Percentiles rank a stretch among this genome's conserved stretches.
Conservation (phyloP, 371 early-diverging fungal genomes). For the Mortierella sp. region DNA sequence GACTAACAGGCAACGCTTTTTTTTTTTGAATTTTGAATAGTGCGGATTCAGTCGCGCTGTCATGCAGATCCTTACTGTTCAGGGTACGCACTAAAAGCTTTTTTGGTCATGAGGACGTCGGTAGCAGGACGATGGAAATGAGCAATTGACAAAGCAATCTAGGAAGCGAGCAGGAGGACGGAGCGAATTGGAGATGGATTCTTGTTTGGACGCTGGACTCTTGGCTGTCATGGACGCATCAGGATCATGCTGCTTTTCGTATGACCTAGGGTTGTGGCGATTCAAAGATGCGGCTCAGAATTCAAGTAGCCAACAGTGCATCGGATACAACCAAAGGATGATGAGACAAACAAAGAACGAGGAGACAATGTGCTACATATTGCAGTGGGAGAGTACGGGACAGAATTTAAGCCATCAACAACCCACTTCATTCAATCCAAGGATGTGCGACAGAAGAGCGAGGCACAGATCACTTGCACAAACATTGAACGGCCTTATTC, state of each 20-base stretch:
- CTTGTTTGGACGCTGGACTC: neutral
- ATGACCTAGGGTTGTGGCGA: neutral
- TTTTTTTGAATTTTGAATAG: slow-evolving; percentile 56
- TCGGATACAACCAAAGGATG: no score
- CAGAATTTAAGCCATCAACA: no score
- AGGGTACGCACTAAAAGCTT: slow-evolving; percentile 69
- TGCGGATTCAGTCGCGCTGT: slow-evolving; percentile 96
- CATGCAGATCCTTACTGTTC: slow-evolving; percentile 88
- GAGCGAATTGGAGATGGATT: neutral
- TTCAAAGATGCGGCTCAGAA: no score
- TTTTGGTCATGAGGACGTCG: neutral
- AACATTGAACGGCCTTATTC: neutral
- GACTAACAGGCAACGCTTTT: neutral
- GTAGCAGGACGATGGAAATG: neutral
- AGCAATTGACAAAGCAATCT: neutral
- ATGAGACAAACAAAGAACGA: no score
- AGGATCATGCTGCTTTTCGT: neutral
- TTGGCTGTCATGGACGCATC: neutral
- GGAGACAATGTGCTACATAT: no score
- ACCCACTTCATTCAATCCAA: no score
- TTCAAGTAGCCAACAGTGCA: no score
- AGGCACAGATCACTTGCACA: neutral
- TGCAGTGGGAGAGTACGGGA: no score
- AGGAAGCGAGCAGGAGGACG: neutral
- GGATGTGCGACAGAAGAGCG: neutral